These are phyloP conservation scores for Leccinum variicolor DNA, from an alignment of 768 basidiomycete species.

Conservation along the genomic window DNA sequence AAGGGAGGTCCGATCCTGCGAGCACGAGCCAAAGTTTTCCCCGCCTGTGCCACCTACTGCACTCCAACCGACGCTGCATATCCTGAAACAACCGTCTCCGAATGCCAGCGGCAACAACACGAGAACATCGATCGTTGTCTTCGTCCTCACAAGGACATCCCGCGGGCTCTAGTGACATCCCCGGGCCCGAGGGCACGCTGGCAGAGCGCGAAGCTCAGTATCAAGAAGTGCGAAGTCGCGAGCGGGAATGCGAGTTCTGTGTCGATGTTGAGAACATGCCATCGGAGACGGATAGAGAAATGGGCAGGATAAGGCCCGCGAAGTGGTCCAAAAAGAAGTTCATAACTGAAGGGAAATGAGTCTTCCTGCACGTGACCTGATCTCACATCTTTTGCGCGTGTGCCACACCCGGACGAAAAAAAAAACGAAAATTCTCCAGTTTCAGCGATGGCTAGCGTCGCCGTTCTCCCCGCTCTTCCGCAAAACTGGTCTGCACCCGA, in stretches of 20 bases:
- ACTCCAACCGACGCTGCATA: constrained; percentile 61
- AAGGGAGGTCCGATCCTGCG: constrained; percentile 51
- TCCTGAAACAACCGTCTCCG: constrained; percentile 64
- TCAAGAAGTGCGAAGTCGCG: constrained; percentile 68
- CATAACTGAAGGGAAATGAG: no score
- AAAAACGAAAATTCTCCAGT: background rate
- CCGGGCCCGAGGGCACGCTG: constrained; percentile 32
- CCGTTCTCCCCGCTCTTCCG: constrained; percentile 27
- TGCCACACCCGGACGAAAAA: background rate
- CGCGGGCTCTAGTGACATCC: constrained; percentile 6
- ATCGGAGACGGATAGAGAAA: background rate
- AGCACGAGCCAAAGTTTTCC: constrained; percentile 34
- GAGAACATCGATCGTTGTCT: constrained; percentile 9
- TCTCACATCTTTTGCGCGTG: background rate
- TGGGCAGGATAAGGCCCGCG: no score
- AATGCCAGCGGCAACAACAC: background rate
- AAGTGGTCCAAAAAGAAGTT: no score
- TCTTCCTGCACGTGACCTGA: background rate
- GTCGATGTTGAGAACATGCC: constrained; percentile 8
- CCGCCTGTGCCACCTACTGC: constrained; percentile 53
- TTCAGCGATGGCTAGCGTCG: constrained; percentile 21
- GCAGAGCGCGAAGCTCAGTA: constrained; percentile 72
- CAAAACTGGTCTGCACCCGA: constrained; percentile 20
- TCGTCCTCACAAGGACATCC: constrained; percentile 12
- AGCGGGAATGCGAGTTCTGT: constrained; percentile 24